Evolutionary conservation across 2,329 filamentous ascomycete species (phyloP), one percentile per base, ranked within the genome.

Genomic region (Aspergillus fructus): DNA sequence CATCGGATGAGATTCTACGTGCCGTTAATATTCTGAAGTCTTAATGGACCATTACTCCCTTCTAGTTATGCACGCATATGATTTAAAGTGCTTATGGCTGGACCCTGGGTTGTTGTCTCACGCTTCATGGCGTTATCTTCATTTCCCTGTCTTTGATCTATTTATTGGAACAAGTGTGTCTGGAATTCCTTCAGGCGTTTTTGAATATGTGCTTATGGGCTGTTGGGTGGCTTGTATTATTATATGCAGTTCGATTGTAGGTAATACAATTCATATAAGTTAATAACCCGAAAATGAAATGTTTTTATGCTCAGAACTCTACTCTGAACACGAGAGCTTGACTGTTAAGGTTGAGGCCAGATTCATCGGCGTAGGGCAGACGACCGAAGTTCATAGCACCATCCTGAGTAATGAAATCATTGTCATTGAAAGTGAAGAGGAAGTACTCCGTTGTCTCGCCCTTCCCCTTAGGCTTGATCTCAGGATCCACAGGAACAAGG

Each of bases 371-470:
- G 63, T 86, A 89, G 8, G 70, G 69, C 40, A 83, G 78, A 55
- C 78, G 74, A 5, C 87, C 87, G 58, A 76, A 79, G 62, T 89
- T 83, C 70, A 87, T 75, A 59, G 77, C 79, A 1, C 83, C 86
- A 69, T 90, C 78, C 70, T 90, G 87, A 0, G 88, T 90, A 56
- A 91, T 85, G 64, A 90, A 90, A 70, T 91, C 88, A 67, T 91
- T 89, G 65, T 91, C 89, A 56, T 83, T 88, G 49, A 89, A 73
- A 12, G 81, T 84, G 60, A 91, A 83, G 34, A 91, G 68, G 66
- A 85, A 90, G 71, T 85, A 90, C 72, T 89, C 84, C 24, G 83
- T 81, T 55, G 83, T 78, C 21, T 71, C 68, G 5, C 43, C 48
- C 17, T 30, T 45, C 2, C 30, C 15, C 40, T 61, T 50, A 24